Conservation (phyloP, 768 basidiomycete genomes). For the Neoboletus brunneissimus region DNA sequence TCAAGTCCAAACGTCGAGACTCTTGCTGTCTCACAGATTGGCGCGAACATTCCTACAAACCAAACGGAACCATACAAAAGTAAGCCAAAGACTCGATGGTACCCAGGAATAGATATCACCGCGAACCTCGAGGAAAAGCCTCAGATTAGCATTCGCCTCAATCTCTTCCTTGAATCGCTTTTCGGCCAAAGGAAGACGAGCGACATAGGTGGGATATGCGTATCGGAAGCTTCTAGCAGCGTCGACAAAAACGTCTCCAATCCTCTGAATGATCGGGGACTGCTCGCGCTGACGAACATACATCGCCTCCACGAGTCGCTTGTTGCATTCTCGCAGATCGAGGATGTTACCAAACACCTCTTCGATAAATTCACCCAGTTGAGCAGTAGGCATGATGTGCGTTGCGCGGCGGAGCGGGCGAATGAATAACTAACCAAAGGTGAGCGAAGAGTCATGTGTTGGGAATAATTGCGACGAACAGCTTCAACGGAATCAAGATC, state of each 20-base stretch:
- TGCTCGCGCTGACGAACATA: constrained; percentile 84
- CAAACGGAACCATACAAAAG: background rate
- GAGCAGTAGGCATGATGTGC: constrained; percentile 55
- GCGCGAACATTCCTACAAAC: constrained; percentile 32
- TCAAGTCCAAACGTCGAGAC: constrained; percentile 57
- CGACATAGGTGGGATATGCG: constrained; percentile 83
- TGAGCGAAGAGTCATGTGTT: constrained; percentile 34
- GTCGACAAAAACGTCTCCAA: constrained; percentile 87
- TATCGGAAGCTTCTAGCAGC: constrained; percentile 85
- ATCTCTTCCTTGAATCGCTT: constrained; percentile 84
- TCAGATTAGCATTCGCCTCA: constrained; percentile 76
- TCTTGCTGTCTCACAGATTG: constrained; percentile 54
- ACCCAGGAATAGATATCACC: background rate
- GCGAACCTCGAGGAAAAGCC: constrained; percentile 79
- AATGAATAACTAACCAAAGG: constrained; percentile 48
- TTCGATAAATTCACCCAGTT: constrained; percentile 81
- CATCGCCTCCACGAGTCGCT: constrained; percentile 80
- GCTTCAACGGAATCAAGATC: constrained; percentile 84
- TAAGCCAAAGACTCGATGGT: background rate
- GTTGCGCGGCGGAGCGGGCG: constrained; percentile 49
- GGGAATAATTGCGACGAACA: constrained; percentile 36
- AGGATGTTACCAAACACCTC: constrained; percentile 88
- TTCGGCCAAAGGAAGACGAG: constrained; percentile 81
- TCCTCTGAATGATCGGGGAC: constrained; percentile 72
- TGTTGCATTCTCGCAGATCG: constrained; percentile 81